Conservation (phyloP, 2,329 filamentous ascomycete genomes). For the Ophiocordyceps robertsii region DNA sequence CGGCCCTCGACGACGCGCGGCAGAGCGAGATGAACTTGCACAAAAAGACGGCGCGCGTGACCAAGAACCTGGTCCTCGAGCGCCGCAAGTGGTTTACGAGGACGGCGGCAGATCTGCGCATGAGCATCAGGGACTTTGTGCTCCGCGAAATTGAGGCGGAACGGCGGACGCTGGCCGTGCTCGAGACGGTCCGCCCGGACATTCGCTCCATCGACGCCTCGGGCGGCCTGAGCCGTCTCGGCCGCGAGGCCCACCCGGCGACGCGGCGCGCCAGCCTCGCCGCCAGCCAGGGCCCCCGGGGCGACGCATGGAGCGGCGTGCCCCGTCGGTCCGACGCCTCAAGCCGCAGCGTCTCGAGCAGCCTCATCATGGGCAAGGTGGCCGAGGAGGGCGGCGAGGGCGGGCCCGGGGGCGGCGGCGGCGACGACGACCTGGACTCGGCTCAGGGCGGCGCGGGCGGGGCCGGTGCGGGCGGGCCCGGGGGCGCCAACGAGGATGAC, state of each 20-base stretch:
- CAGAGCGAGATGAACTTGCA: conserved; percentile 69
- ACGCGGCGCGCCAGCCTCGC: conserved; percentile 62
- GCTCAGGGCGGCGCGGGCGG: conserved; percentile 27
- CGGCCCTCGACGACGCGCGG: conserved; percentile 74
- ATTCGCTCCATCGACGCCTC: conserved; percentile 85
- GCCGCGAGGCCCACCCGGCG: conserved; percentile 73
- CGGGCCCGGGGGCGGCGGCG: conserved; percentile 24
- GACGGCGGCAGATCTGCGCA: conserved; percentile 70
- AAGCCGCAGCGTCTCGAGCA: conserved; percentile 63
- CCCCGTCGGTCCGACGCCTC: conserved; percentile 70
- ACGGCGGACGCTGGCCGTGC: conserved; percentile 73
- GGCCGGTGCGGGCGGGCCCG: conserved; percentile 35
- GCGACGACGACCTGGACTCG: conserved; percentile 19
- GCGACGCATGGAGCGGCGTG: conserved; percentile 96
- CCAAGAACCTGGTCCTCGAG: conserved; percentile 75
- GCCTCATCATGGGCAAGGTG: conserved; percentile 50
- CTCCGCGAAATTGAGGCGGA: conserved; percentile 92
- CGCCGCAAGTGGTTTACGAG: conserved; percentile 83
- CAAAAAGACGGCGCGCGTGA: conserved; percentile 80
- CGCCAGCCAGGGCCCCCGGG: conserved; percentile 86
- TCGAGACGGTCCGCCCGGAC: conserved; percentile 89
- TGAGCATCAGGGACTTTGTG: conserved; percentile 82
- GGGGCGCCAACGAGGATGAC: conserved; percentile 54
- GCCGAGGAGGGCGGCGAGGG: conserved; percentile 42
- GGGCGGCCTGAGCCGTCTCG: conserved; percentile 78